Percentiles rank a stretch among this genome's conserved stretches.
These are phyloP conservation scores for Trichoderma koningii DNA, from an alignment of 2,329 filamentous ascomycete genomes.

Conservation along the genomic window DNA sequence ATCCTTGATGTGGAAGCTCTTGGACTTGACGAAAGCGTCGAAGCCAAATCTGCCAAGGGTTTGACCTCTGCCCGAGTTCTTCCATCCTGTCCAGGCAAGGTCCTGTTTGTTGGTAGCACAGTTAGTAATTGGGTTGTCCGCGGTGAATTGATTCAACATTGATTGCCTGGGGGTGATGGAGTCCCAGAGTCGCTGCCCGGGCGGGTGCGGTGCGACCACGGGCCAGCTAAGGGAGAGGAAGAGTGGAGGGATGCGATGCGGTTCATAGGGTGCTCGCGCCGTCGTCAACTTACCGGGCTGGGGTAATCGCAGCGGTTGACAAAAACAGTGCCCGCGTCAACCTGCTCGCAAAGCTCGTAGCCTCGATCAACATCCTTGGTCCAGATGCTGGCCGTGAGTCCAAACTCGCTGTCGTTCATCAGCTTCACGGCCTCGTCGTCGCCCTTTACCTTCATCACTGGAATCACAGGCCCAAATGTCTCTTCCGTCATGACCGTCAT, in stretches of 20 bases:
- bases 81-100: conserved; percentile 96
- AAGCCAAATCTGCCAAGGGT: conserved; percentile 89
- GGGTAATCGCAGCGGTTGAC: conserved; percentile 94
- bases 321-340: conserved; percentile 94
- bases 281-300: conserved; percentile 68
- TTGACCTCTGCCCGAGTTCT: conserved; percentile 90
- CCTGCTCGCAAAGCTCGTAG: conserved; percentile 72
- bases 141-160: neutral
- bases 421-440: conserved; percentile 79
- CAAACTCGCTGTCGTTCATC: conserved; percentile 96
- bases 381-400: conserved; percentile 96
- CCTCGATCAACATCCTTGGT: conserved; percentile 80
- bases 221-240: conserved; percentile 7
- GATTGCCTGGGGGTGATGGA: neutral
- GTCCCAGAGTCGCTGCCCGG: neutral
- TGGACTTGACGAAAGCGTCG: conserved; percentile 93
- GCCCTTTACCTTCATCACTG: conserved; percentile 79
- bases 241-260: neutral
- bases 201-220: conserved; percentile 6
- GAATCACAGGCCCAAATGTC: conserved; percentile 91
- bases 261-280: neutral
- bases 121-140: conserved; percentile 28
- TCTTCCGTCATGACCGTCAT: conserved; percentile 93
- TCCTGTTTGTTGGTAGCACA: conserved; percentile 55
- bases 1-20: conserved; percentile 93